Percentiles rank a stretch among this genome's conserved stretches.
Conservation (phyloP, 257 asterid genomes). For the Mentha longifolia region DNA sequence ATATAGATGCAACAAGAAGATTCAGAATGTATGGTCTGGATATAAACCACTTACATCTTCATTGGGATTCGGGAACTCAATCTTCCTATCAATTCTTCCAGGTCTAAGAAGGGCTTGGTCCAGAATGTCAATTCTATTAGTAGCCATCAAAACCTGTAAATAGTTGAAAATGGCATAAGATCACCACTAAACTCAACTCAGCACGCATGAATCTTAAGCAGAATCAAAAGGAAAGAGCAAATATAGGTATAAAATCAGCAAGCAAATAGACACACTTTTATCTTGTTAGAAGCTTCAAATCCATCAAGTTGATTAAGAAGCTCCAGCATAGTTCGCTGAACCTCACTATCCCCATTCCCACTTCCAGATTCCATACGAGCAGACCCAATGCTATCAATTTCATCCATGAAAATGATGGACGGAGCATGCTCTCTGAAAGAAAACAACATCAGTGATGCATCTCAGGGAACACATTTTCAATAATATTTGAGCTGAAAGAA, state of each 20-base stretch:
- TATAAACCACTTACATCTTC: conserved; percentile 58
- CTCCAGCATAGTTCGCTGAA: conserved; percentile 90
- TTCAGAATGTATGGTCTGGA: conserved; percentile 4
- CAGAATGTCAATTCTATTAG: conserved; percentile 86
- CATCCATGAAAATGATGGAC: conserved; percentile 93
- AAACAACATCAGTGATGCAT: conserved; percentile 19
- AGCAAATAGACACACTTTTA: conserved; percentile 48
- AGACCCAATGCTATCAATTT: conserved; percentile 91
- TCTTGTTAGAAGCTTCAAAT: conserved; percentile 93
- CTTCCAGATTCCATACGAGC: conserved; percentile 95
- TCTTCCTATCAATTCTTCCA: conserved; percentile 91
- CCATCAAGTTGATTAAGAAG: conserved; percentile 97
- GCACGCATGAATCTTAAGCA: conserved; percentile 9
- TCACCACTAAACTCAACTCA: conserved; percentile 8
- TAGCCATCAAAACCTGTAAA: conserved; percentile 87
- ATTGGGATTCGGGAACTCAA: conserved; percentile 94
- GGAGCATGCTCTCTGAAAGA: conserved; percentile 85
- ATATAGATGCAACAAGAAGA: background rate
- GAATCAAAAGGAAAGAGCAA: conserved; percentile 9
- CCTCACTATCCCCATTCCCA: conserved; percentile 95
- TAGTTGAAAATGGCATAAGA: conserved; percentile 1
- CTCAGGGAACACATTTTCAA: background rate
- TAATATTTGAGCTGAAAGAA: conserved; percentile 4
- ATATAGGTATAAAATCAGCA: conserved; percentile 5
- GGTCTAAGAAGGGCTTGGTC: conserved; percentile 96